A percentile compares a stretch with the other conserved stretches of the same genome.
phyloP scores from a whole-genome alignment of 306 rosid species.

The apple (Malus domestica) region DNA sequence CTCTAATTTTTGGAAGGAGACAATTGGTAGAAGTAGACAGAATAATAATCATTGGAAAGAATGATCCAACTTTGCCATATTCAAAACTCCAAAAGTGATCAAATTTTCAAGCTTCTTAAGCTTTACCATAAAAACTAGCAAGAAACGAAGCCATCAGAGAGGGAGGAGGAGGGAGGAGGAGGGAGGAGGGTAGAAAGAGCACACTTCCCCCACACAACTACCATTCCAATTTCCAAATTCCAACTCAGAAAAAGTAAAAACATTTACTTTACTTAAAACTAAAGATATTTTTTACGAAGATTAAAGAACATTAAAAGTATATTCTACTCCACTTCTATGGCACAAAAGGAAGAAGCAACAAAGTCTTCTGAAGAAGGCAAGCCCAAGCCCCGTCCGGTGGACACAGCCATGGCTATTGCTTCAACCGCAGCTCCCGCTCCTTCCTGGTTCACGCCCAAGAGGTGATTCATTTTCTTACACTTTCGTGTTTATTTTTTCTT shows the following conservation, averaged over 20 bases:
- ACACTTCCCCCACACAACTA: not conserved
- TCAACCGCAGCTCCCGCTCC: constrained; percentile 37
- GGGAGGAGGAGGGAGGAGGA: no score
- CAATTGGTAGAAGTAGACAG: not conserved
- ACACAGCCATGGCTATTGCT: constrained; percentile 16
- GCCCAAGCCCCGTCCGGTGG: constrained; percentile 12
- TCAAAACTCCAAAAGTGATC: not conserved
- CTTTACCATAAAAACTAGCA: not conserved
- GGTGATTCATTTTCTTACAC: constrained; percentile 24
- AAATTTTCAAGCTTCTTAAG: not conserved
- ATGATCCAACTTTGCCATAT: not conserved
- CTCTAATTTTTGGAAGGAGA: not conserved
- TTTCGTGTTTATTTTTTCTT: not conserved
- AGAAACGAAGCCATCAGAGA: not conserved
- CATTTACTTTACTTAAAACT: not conserved
- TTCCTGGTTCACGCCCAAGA: constrained; percentile 81
- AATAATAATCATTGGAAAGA: not conserved
- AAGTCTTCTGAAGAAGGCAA: constrained; percentile 4
- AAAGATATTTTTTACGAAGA: not conserved
- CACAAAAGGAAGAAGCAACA: constrained; percentile 8
- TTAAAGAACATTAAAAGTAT: not conserved
- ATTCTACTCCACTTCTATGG: not conserved
- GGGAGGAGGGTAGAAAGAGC: not conserved
- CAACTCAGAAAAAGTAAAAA: not conserved
- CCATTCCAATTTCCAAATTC: not conserved